Conservation (phyloP, 1,284 basidiomycete genomes). For the Cutaneotrichosporon arboriforme region DNA sequence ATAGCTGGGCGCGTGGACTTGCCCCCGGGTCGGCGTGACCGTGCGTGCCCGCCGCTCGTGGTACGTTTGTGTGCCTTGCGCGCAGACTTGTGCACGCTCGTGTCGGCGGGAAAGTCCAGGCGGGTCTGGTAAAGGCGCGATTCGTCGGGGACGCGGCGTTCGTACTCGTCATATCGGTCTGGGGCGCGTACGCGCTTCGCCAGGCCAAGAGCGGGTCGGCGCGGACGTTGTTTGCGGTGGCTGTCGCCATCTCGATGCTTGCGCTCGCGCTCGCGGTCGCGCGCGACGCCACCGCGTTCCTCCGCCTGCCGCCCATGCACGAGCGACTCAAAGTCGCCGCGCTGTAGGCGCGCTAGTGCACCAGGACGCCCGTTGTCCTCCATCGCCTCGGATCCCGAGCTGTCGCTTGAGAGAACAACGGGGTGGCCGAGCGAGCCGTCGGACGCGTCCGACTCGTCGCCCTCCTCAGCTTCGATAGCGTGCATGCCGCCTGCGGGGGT, state of each 20-base stretch:
- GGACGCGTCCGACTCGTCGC: slow-evolving; percentile 1
- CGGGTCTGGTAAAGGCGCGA: slow-evolving; percentile 24
- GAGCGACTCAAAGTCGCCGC: slow-evolving; percentile 41
- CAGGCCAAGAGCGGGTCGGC: slow-evolving; percentile 25
- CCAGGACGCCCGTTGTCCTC: slow-evolving; percentile 34
- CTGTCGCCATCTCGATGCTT: not conserved
- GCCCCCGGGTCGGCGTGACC: not conserved
- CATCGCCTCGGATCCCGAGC: slow-evolving; percentile 20
- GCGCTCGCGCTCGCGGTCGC: not conserved
- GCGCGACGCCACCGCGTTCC: not conserved
- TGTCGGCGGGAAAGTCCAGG: slow-evolving; percentile 30
- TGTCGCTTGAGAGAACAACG: slow-evolving; percentile 20
- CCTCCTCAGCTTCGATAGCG: slow-evolving; percentile 7
- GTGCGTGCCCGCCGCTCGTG: not conserved
- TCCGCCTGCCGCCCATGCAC: slow-evolving; percentile 17
- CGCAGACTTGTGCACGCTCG: slow-evolving; percentile 1
- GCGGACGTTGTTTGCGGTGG: slow-evolving; percentile 17
- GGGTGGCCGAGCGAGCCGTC: slow-evolving; percentile 6
- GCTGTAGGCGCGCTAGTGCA: slow-evolving; percentile 31
- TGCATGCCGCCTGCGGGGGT: not conserved
- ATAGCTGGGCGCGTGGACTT: slow-evolving; percentile 31
- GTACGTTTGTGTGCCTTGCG: not conserved
- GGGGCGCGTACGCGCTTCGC: slow-evolving; percentile 10
- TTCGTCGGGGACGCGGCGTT: not conserved
- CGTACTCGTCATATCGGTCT: not conserved